Conservation (phyloP, 1,284 basidiomycete species). For the Ganoderma boninense region DNA sequence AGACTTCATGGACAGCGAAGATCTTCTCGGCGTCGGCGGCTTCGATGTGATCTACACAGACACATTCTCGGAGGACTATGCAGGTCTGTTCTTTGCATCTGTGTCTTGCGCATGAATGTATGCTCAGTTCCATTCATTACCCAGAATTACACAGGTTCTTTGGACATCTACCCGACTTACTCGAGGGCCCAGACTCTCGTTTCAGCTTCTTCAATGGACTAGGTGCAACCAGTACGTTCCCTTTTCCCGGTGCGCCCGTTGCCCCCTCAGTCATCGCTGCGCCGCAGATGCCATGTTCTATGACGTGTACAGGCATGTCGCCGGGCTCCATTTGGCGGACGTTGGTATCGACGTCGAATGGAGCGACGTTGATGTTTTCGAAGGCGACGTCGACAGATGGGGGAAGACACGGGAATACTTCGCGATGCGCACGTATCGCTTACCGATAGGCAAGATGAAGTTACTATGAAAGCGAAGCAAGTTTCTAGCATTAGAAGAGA, state of each 20-base stretch:
- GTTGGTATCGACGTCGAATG: constrained; percentile 81
- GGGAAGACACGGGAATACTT: constrained; percentile 79
- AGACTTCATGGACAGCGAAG: constrained; percentile 72
- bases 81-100: constrained; percentile 49
- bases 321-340: constrained; percentile 87
- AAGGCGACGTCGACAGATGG: constrained; percentile 63
- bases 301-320: constrained; percentile 89
- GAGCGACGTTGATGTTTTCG: constrained; percentile 74
- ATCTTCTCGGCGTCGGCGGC: constrained; percentile 64
- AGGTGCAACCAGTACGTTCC: constrained; percentile 85
- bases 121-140: constrained; percentile 8
- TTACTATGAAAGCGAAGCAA: constrained; percentile 16
- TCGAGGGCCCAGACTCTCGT: constrained; percentile 80
- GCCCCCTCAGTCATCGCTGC: constrained; percentile 13
- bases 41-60: constrained; percentile 97
- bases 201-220: constrained; percentile 98
- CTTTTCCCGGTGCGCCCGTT: background rate
- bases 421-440: constrained; percentile 68
- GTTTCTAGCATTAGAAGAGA: background rate
- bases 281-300: constrained; percentile 85
- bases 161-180: constrained; percentile 80
- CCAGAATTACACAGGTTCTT: constrained; percentile 87
- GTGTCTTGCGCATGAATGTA: constrained; percentile 2
- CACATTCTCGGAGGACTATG: constrained; percentile 92
- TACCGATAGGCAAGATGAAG: constrained; percentile 63